Percentiles rank a stretch among this genome's conserved stretches.
Evolutionary conservation across 768 basidiomycete genomes (phyloP).

Genomic region (Psilocybe azurescens): DNA sequence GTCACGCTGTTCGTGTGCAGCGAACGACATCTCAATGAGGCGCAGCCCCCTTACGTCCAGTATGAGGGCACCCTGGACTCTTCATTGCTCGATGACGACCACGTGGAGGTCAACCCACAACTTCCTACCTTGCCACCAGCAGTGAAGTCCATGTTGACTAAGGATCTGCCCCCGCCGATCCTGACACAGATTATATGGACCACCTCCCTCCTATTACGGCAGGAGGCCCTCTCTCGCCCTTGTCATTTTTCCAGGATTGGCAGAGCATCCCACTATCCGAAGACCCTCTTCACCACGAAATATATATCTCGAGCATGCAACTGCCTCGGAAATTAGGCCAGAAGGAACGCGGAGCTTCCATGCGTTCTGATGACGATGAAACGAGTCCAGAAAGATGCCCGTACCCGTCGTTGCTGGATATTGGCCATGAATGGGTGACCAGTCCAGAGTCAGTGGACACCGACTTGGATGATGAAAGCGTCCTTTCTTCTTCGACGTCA

Average conservation of each 20-base stretch:
- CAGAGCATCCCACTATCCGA: background rate
- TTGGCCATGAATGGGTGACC: slow-evolving; percentile 9
- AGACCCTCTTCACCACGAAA: background rate
- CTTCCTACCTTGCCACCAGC: slow-evolving; percentile 47
- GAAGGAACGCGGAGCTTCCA: background rate
- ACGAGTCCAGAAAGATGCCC: slow-evolving; percentile 5
- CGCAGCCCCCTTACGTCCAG: background rate
- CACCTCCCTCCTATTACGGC: background rate
- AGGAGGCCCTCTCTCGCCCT: slow-evolving; percentile 16
- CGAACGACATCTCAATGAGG: background rate
- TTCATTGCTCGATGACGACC: slow-evolving; percentile 33
- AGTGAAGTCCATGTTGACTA: slow-evolving; percentile 42
- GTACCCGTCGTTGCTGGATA: background rate
- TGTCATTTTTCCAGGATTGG: slow-evolving; percentile 7
- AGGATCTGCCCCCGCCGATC: slow-evolving; percentile 42
- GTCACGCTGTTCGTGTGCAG: slow-evolving; percentile 1
- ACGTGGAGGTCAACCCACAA: slow-evolving; percentile 24
- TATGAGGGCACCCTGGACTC: slow-evolving; percentile 39
- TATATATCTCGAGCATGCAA: background rate
- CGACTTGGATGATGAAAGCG: slow-evolving; percentile 23
- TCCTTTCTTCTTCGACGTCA: slow-evolving; percentile 18
- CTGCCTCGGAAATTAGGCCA: background rate
- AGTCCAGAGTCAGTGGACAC: slow-evolving; percentile 24
- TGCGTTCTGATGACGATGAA: slow-evolving; percentile 10
- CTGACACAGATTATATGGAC: slow-evolving; percentile 6